Conservation (phyloP, 2,329 filamentous ascomycete species). For the Pseudogymnoascus sp. region DNA sequence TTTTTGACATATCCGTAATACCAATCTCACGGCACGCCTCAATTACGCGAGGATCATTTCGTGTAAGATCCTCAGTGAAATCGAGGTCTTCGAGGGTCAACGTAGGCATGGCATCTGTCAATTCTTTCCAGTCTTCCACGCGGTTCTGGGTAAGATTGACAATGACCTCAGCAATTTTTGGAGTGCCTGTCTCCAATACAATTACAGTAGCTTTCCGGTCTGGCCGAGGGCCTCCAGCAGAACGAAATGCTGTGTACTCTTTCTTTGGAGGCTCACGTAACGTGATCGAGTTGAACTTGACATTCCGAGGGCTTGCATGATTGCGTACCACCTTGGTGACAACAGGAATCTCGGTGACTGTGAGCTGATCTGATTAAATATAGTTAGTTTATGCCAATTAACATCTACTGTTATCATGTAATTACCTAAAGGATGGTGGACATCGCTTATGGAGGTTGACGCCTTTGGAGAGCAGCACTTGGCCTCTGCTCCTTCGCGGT, state of each 20-base stretch:
- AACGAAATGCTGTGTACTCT: constrained; percentile 49
- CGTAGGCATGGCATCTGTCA: constrained; percentile 39
- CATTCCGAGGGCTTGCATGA: constrained; percentile 48
- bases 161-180: constrained; percentile 43
- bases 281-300: constrained; percentile 52
- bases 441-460: neutral
- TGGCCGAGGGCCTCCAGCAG: constrained; percentile 38
- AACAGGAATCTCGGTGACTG: constrained; percentile 43
- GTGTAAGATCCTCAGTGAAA: constrained; percentile 65
- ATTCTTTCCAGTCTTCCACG: constrained; percentile 39
- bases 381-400: neutral
- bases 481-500: constrained; percentile 28
- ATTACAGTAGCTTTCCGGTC: constrained; percentile 44
- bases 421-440: constrained; percentile 10
- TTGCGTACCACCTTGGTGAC: constrained; percentile 41
- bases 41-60: constrained; percentile 77
- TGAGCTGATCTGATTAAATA: constrained; percentile 40
- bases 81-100: constrained; percentile 82
- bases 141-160: constrained; percentile 36
- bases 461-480: neutral
- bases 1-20: constrained; percentile 87
- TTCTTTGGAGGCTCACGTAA: constrained; percentile 44
- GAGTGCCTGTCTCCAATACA: constrained; percentile 34
- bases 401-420: neutral
- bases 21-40: constrained; percentile 82